Evolutionary conservation across 2,329 filamentous ascomycete genomes (phyloP).

Genomic region (Uncinocarpus reesii): DNA sequence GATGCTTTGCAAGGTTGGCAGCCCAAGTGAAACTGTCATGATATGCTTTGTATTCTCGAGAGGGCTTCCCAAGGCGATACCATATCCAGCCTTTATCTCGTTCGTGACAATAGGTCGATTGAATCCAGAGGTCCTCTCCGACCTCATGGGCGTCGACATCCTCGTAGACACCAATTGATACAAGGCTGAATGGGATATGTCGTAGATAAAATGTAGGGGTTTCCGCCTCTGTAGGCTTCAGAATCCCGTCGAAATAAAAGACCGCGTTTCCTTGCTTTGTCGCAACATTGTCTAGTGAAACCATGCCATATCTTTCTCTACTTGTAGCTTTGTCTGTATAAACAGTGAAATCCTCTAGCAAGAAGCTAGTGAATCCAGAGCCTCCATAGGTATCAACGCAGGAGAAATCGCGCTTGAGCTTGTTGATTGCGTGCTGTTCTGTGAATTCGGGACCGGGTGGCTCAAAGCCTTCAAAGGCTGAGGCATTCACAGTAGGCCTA

Average conservation of each 20-base stretch:
- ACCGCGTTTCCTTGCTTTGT: constrained; percentile 28
- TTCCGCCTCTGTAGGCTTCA: constrained; percentile 25
- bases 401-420: constrained; percentile 18
- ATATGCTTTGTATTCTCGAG: constrained; percentile 52
- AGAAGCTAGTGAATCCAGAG: constrained; percentile 36
- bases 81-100: constrained; percentile 45
- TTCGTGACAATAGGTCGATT: constrained; percentile 36
- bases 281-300: constrained; percentile 45
- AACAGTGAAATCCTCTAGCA: constrained; percentile 49
- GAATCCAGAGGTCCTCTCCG: constrained; percentile 52
- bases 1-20: constrained; percentile 58
- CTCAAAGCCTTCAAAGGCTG: constrained; percentile 20
- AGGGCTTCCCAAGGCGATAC: constrained; percentile 52
- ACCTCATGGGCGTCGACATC: constrained; percentile 38
- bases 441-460: constrained; percentile 16
- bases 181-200: constrained; percentile 45
- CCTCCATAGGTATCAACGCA: constrained; percentile 12
- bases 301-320: constrained; percentile 41
- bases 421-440: constrained; percentile 29
- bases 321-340: constrained; percentile 38
- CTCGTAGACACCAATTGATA: constrained; percentile 60
- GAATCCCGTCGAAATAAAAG: constrained; percentile 51
- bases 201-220: constrained; percentile 41
- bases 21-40: constrained; percentile 59
- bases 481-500: constrained; percentile 20